Evolutionary conservation across 176 grass and related monocot species (phyloP).

Genomic region (Eremochloa ophiuroides): DNA sequence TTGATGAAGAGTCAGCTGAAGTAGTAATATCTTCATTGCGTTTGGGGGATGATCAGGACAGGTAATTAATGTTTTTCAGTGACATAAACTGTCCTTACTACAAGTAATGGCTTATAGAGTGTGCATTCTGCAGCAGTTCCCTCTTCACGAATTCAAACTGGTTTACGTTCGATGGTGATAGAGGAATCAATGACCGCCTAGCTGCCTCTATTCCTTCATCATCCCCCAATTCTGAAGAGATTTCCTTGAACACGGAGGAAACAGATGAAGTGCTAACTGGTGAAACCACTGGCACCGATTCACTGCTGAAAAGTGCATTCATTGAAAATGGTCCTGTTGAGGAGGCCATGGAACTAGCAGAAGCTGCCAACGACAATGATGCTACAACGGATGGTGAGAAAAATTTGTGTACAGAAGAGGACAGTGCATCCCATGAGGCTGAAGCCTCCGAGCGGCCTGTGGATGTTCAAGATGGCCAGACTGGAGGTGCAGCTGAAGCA

Average conservation of each 20-base stretch:
- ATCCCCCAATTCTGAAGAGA: constrained; percentile 43
- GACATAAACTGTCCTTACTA: neutral
- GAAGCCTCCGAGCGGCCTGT: neutral
- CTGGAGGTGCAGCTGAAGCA: constrained; percentile 17
- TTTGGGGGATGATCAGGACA: constrained; percentile 69
- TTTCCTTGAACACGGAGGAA: constrained; percentile 4
- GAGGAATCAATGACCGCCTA: constrained; percentile 43
- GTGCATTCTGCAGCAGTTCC: constrained; percentile 41
- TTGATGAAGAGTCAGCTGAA: constrained; percentile 82
- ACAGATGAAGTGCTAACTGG: constrained; percentile 22
- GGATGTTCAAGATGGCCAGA: constrained; percentile 5
- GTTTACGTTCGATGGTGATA: constrained; percentile 87
- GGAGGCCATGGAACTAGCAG: neutral
- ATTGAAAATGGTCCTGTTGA: constrained; percentile 28
- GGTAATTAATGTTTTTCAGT: constrained; percentile 28
- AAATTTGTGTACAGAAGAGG: neutral
- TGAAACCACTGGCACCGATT: neutral
- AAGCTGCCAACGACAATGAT: neutral
- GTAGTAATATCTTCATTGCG: constrained; percentile 81
- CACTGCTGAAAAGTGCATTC: neutral
- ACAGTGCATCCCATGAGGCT: neutral
- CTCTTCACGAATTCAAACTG: constrained; percentile 79
- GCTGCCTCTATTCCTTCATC: constrained; percentile 43
- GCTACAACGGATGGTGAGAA: constrained; percentile 16
- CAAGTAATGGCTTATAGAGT: constrained; percentile 21